phyloP scores from a whole-genome alignment of 2,329 filamentous ascomycete genomes.

The Aspergillus amoenus region DNA sequence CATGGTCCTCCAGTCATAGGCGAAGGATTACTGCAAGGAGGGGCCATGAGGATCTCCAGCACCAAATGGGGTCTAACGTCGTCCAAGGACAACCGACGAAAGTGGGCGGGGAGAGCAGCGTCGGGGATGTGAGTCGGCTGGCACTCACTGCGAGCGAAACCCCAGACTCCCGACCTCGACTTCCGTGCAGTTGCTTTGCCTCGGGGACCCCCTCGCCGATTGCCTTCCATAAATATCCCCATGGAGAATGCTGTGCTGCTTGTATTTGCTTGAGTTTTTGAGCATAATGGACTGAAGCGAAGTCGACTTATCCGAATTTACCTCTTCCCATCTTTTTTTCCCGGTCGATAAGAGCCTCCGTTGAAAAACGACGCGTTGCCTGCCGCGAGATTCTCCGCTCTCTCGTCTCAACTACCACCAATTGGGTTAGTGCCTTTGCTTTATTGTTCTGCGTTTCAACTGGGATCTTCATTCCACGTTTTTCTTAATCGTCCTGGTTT shows the following conservation, averaged over 20 bases:
- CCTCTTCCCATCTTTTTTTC: background rate
- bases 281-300: conserved; percentile 6
- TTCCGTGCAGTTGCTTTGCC: conserved; percentile 23
- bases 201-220: conserved; percentile 18
- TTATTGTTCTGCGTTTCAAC: background rate
- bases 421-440: conserved; percentile 9
- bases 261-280: background rate
- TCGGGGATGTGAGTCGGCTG: conserved; percentile 22
- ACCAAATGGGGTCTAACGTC: background rate
- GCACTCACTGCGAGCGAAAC: background rate
- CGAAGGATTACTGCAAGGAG: background rate
- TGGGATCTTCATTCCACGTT: background rate
- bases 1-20: conserved; percentile 5
- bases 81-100: conserved; percentile 11
- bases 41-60: background rate
- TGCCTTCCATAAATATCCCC: conserved; percentile 16
- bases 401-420: background rate
- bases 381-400: background rate
- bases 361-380: background rate
- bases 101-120: conserved; percentile 2
- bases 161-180: conserved; percentile 24
- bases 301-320: background rate
- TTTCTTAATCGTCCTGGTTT: background rate
- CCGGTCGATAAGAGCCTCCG: background rate
- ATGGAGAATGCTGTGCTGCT: background rate